Conservation (phyloP, 805 yeast species). For the Pichia nanzhaoensis region DNA sequence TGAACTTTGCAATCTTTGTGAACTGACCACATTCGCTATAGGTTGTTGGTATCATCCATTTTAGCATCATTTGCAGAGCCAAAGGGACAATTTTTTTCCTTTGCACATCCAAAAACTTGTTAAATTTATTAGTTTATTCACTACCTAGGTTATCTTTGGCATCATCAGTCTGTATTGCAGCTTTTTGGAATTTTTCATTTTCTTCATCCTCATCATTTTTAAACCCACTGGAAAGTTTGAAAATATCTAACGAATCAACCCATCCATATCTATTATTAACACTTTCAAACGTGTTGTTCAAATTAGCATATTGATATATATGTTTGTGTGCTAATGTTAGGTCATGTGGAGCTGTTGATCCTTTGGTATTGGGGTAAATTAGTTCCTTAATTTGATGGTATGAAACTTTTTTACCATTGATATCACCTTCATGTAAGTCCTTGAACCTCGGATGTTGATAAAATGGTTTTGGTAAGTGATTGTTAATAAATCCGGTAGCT, state of each 20-base stretch:
- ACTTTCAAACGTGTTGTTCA: slow-evolving; percentile 17
- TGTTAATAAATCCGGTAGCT: background rate
- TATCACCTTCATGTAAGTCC: slow-evolving; percentile 8
- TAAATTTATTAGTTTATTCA: too few species aligned
- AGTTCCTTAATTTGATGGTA: slow-evolving; percentile 14
- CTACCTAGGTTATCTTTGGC: background rate
- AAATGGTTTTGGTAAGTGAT: background rate
- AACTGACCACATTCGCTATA: background rate
- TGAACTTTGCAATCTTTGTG: background rate
- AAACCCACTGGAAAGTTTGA: slow-evolving; percentile 8
- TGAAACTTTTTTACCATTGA: slow-evolving; percentile 11
- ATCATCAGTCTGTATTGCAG: background rate
- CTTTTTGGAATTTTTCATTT: background rate
- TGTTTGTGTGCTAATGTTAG: slow-evolving; percentile 15
- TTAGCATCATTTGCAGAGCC: too few species aligned
- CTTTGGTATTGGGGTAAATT: slow-evolving; percentile 13
- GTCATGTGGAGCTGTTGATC: slow-evolving; percentile 8
- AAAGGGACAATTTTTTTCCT: too few species aligned
- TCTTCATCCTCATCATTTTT: slow-evolving; percentile 4
- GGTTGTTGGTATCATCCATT: too few species aligned
- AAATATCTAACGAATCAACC: slow-evolving; percentile 15
- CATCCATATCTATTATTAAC: slow-evolving; percentile 18
- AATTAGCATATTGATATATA: slow-evolving; percentile 16
- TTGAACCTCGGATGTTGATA: slow-evolving; percentile 15
- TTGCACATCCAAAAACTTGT: too few species aligned